Percentiles rank a stretch among this genome's conserved stretches.
phyloP scores from a whole-genome alignment of 208 protist genomes.

The Spongospora subterranea region DNA sequence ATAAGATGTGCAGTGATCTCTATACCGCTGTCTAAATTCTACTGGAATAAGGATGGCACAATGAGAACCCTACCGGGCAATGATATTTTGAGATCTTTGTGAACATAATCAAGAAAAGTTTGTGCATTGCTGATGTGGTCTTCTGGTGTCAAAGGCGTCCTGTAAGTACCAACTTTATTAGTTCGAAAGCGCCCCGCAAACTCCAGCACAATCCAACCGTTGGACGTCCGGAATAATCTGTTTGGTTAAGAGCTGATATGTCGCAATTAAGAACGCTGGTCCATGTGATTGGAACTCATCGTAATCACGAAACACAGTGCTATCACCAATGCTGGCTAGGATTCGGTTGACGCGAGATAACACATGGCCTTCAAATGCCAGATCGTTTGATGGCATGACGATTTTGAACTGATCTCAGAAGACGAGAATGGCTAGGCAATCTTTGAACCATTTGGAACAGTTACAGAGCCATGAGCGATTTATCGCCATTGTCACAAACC shows the following conservation, averaged over 20 bases:
- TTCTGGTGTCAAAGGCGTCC: neutral
- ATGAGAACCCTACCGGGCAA: neutral
- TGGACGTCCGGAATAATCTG: neutral
- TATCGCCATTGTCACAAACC: too few relatives aligned
- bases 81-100: neutral
- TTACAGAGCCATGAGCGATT: too few relatives aligned
- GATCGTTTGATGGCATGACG: too few relatives aligned
- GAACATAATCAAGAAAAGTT: neutral
- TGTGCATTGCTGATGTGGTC: slow-evolving; percentile 26
- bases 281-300: neutral
- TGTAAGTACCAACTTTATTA: neutral
- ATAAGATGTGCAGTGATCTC: neutral
- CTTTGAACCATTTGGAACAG: too few relatives aligned
- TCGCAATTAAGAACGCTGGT: slow-evolving; percentile 1
- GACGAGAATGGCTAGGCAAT: too few relatives aligned
- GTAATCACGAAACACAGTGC: neutral
- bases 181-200: neutral
- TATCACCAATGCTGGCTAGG: neutral
- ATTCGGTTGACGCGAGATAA: neutral
- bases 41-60: neutral
- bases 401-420: too few relatives aligned
- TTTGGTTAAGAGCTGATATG: neutral
- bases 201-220: neutral
- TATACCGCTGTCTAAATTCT: neutral
- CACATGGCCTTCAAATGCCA: neutral